Base-by-base conservation (phyloP, 352 stramenopile species). In the Globisporangium uncinulatum region DNA sequence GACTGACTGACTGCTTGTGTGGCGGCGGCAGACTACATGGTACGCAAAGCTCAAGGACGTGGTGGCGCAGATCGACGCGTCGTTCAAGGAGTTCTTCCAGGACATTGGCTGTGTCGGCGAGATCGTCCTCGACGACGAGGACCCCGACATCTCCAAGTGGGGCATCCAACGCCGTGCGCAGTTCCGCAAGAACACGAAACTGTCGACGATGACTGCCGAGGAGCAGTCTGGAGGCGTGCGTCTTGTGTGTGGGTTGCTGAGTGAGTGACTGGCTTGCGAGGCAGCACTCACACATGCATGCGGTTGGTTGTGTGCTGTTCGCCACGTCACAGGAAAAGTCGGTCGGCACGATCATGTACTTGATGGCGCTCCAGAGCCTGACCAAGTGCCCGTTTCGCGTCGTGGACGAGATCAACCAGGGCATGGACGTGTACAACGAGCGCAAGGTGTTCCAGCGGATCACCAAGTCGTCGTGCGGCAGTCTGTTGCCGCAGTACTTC, bases 391-490 rank as follows among this genome's bases (percentile, higher is more conserved):
- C 84, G 42, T 95, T 95, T 60, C 80, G 86, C 1, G 84, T 95
- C 29, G 86, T 95, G 32, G 86, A 95, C 62, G 86, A 95, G 57
- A 94, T 95, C 52, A 95, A 95, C 61, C 86, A 95, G 57, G 86
- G 86, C 52, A 95, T 95, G 86, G 86, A 95, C 49, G 80, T 92
- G 32, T 90, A 93, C 70, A 95, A 95, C 54, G 86, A 95, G 57
- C 80, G 86, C 50, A 94, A 94, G 59, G 84, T 95, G 24, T 95
- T 95, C 67, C 74, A 90, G 37, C 84, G 84, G 5, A 94, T 95
- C 57, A 94, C 83, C 19, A 88, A 89, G 62, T 92, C 83, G 36
- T 89, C 86, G 5, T 95, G 86, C 43, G 86, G 86, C n/a, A 82
- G 68, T 58, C 91, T 92, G 52, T 41, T 94, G 44, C 84, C 86